Base-by-base conservation (phyloP, 768 basidiomycete genomes). In the Lactarius deliciosus region DNA sequence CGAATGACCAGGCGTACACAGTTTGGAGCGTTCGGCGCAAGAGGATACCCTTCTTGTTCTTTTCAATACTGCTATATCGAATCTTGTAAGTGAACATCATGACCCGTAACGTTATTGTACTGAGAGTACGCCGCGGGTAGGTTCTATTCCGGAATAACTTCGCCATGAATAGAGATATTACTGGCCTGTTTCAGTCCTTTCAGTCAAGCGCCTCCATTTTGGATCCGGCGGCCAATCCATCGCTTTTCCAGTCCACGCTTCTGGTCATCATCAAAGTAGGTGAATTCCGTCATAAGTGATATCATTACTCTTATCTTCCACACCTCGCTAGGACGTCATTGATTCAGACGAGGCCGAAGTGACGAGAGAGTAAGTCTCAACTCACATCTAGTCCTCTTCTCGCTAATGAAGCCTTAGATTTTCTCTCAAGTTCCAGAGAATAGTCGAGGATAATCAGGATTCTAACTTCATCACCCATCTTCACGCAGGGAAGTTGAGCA, bases 131-230 rank as follows among this genome's bases (percentile, higher is more conserved):
- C 16, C 32, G 13, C n/a, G 25, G 7, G 22, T 61, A 87, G 86
- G 84, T 88, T 3, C 74, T 87, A 1, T 87, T 86, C 77, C 81
- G 87, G 1, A 86, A 87, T 63, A 88, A 88, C 63, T 88, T 88
- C 62, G 85, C 86, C 0, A 73, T 88, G 3, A 83, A 83, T 45
- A 78, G 86, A 38, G 85, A 86, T 68, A 85, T 88, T 9, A 79
- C 82, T 2, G 84, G 83, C 0, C 80, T 87, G 5, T 88, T 88
- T 63, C 83, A 84, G 64, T 86, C 85, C 0, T 86, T 86, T 76
- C 86, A 86, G 67, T 82, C 84, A 0, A 84, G 83, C 20, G 80
- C 83, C 0, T 79, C 82, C 0, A 80, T 88, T 13, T 74, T 88
- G 9, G 85, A 88, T 71, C 87, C 86, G 8, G 77, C 80, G 20